Base-by-base conservation (phyloP, 177 flowering plant species). In the Vitis hybrid region DNA sequence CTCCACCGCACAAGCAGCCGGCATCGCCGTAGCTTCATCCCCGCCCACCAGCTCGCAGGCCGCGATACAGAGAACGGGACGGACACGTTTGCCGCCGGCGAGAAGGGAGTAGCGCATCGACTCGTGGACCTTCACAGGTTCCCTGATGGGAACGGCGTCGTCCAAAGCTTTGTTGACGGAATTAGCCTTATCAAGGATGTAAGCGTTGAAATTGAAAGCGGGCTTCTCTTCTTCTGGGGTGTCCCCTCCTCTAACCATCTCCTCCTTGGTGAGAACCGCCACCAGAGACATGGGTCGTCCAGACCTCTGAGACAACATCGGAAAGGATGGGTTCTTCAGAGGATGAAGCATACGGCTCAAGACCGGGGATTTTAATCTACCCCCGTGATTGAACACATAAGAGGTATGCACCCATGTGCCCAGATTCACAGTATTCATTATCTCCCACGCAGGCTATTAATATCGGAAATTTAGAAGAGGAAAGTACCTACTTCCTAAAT, bases 1-100 rank as follows among this genome's bases (percentile, higher is more conserved):
- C 77, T 90, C 92, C 2, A 87, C 83, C 0, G 90, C 89, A 56
- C 92, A 88, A 7, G 95, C 92, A 0, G 90, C 77, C 0, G 95
- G 85, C 90, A 90, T 86, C 2, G 90, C 90, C 22, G 66, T 60
- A 18, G 78, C 59, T 56, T 83, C 82, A 2, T 55, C 31, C 14
- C 92, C 91, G 14, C 95, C 92, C 13, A 88, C 89, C n/a, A 90
- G 83, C 73, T 88, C 95, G 61, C 91, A 83, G 3, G 95, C 88
- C 1, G 94, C 93, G 31, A 91, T 57, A 69, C 93, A 91, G 67
- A 91, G 87, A 18, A 84, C 62, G 0, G 94, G 94, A 1, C 94
- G 79, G 22, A 91, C 94, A 1, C 97, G 74, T 79, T 90, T 90
- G 55, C 95, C 95, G 19, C 92, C 91, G 56, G 91, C 95, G 13